These are phyloP conservation scores for Paracoccidioides lutzii DNA, from an alignment of 2,329 filamentous ascomycete genomes.

Conservation along the genomic window DNA sequence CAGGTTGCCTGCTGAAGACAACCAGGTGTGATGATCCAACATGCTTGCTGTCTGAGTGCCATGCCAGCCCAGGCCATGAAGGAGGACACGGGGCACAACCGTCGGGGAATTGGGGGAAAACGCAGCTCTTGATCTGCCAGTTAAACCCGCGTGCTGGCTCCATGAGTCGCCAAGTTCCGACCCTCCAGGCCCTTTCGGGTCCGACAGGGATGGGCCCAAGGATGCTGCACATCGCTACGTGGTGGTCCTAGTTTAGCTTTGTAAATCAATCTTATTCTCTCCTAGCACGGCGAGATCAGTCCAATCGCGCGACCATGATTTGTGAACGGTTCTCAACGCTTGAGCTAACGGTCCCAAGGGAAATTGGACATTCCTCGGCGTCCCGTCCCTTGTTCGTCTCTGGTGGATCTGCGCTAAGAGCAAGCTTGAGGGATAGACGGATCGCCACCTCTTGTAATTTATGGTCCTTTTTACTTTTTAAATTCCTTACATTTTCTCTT, in stretches of 20 bases:
- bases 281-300: background rate
- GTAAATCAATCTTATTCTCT: background rate
- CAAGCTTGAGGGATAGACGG: constrained; percentile 5
- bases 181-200: background rate
- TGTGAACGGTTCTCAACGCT: background rate
- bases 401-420: constrained; percentile 11
- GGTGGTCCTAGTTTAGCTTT: background rate
- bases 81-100: background rate
- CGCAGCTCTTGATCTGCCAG: background rate
- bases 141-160: background rate
- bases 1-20: background rate
- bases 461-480: background rate
- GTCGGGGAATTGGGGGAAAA: background rate
- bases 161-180: background rate
- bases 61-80: background rate
- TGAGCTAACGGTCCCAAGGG: constrained; percentile 2
- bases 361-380: constrained; percentile 8
- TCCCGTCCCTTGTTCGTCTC: constrained; percentile 9
- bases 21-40: background rate
- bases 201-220: background rate
- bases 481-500: background rate
- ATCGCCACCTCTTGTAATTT: constrained; percentile 1
- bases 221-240: background rate
- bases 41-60: background rate
- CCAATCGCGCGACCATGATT: constrained; percentile 3